phyloP scores from a whole-genome alignment of 2,329 filamentous ascomycete species.

The Leptoxyphium fumago region DNA sequence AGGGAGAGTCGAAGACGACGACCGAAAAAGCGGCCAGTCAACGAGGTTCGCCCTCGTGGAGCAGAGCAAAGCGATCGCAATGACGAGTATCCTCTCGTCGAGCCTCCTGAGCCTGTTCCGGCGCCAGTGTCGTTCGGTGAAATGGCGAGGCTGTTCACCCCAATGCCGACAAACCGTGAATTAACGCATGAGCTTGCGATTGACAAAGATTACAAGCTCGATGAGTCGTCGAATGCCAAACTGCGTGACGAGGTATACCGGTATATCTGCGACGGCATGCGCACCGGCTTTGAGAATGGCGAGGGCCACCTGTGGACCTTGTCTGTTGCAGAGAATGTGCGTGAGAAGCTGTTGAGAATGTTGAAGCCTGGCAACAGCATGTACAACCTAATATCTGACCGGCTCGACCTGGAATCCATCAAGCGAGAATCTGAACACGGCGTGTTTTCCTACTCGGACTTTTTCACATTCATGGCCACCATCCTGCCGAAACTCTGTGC shows the following conservation, averaged over 20 bases:
- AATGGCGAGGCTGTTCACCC: constrained; percentile 40
- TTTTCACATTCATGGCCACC: constrained; percentile 61
- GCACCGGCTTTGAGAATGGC: constrained; percentile 46
- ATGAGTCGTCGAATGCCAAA: constrained; percentile 40
- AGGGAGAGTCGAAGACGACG: constrained; percentile 52
- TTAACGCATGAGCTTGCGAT: constrained; percentile 69
- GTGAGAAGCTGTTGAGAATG: constrained; percentile 56
- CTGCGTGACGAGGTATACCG: constrained; percentile 45
- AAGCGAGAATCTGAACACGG: constrained; percentile 54
- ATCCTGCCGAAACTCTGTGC: constrained; percentile 69
- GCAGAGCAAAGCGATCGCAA: constrained; percentile 27
- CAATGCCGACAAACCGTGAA: constrained; percentile 57
- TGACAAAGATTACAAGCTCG: constrained; percentile 63
- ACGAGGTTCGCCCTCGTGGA: constrained; percentile 56
- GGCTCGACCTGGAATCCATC: constrained; percentile 59
- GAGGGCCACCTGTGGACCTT: constrained; percentile 54
- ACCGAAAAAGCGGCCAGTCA: constrained; percentile 49
- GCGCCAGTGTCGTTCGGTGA: constrained; percentile 15
- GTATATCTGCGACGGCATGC: constrained; percentile 46
- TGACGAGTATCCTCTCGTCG: not conserved
- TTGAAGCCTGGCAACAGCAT: constrained; percentile 57
- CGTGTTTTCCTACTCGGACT: constrained; percentile 66
- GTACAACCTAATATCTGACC: constrained; percentile 59
- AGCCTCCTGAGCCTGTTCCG: constrained; percentile 5
- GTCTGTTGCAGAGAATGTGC: constrained; percentile 55